Evolutionary conservation across 345 rosid genomes (phyloP).

Genomic region (Tarenaya hassleriana): DNA sequence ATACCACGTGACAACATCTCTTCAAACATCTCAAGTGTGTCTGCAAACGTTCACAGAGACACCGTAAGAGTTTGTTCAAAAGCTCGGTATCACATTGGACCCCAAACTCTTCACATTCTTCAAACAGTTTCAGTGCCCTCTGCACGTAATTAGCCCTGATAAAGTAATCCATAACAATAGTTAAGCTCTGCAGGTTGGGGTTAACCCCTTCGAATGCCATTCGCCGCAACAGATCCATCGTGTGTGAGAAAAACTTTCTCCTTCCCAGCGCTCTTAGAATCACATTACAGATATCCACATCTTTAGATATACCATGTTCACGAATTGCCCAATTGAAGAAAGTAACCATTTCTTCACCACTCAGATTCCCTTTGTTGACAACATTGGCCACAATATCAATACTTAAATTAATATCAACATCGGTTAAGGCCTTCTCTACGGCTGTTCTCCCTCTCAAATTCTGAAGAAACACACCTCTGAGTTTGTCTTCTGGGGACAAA

Average conservation of each 20-base stretch:
- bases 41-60: slow-evolving; percentile 70
- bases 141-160: slow-evolving; percentile 41
- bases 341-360: slow-evolving; percentile 61
- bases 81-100: slow-evolving; percentile 44
- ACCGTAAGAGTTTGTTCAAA: slow-evolving; percentile 56
- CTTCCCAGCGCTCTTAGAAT: slow-evolving; percentile 67
- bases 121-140: slow-evolving; percentile 51
- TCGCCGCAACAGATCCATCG: slow-evolving; percentile 39
- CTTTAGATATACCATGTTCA: slow-evolving; percentile 41
- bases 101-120: slow-evolving; percentile 42
- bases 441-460: slow-evolving; percentile 53
- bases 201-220: slow-evolving; percentile 35
- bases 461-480: slow-evolving; percentile 85
- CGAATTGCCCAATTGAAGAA: slow-evolving; percentile 75
- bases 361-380: slow-evolving; percentile 54
- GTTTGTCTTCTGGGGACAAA: slow-evolving; percentile 61
- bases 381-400: slow-evolving; percentile 56
- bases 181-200: slow-evolving; percentile 42
- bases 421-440: slow-evolving; percentile 39
- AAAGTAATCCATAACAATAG: slow-evolving; percentile 54
- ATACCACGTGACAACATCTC: slow-evolving; percentile 62
- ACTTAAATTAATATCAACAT: slow-evolving; percentile 42
- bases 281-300: slow-evolving; percentile 41
- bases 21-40: slow-evolving; percentile 79
- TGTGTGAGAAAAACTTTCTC: slow-evolving; percentile 48